Conservation (phyloP, 2,329 filamentous ascomycete genomes). For the Fusarium avenaceum region DNA sequence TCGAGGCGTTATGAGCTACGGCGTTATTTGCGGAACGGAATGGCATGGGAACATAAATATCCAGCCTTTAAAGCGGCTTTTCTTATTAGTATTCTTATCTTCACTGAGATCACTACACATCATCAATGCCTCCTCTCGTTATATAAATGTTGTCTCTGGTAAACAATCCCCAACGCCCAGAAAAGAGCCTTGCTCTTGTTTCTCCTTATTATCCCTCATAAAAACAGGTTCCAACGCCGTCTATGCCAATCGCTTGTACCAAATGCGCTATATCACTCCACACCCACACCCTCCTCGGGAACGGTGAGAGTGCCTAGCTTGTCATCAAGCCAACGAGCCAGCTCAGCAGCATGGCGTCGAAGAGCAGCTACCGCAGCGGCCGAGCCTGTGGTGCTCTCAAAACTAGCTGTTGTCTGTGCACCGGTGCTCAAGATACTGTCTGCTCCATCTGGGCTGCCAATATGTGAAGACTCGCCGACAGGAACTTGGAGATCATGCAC, state of each 20-base stretch:
- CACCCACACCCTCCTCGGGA: constrained; percentile 65
- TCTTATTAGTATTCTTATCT: constrained; percentile 39
- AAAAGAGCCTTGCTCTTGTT: constrained; percentile 21
- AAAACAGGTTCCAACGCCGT: constrained; percentile 43
- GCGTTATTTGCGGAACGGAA: constrained; percentile 22
- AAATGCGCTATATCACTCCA: constrained; percentile 45
- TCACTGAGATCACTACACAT: constrained; percentile 17
- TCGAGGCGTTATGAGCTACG: constrained; percentile 39
- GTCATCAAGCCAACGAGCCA: constrained; percentile 72
- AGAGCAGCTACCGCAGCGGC: constrained; percentile 64
- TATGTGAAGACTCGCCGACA: constrained; percentile 53
- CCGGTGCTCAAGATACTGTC: constrained; percentile 63
- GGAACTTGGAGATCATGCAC: constrained; percentile 41
- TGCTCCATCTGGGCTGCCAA: constrained; percentile 58
- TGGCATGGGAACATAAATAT: constrained; percentile 27
- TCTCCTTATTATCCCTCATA: constrained; percentile 24
- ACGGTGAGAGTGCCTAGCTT: constrained; percentile 67
- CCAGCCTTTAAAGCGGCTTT: constrained; percentile 23
- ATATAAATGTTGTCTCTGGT: constrained; percentile 41
- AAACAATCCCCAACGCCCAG: constrained; percentile 43
- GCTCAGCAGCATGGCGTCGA: constrained; percentile 69
- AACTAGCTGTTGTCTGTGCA: constrained; percentile 60
- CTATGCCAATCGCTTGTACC: constrained; percentile 34
- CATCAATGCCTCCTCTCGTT: constrained; percentile 30
- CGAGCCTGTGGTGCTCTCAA: constrained; percentile 56